Evolutionary conservation across 225 moss, liverwort and hornwort species (phyloP).

Genomic region (Straminergon stramineum): DNA sequence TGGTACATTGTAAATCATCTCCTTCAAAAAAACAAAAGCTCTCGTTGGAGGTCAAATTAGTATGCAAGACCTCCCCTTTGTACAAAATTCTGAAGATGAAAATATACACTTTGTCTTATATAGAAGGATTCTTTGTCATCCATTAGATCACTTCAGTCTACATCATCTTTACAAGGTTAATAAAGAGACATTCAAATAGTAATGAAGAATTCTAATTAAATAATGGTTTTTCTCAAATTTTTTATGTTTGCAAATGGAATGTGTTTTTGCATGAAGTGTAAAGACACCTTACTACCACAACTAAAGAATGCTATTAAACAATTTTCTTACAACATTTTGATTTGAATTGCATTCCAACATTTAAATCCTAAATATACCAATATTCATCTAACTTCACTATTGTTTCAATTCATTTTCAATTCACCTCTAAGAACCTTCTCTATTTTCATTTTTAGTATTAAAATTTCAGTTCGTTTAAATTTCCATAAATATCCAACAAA

Average conservation of each 20-base stretch:
- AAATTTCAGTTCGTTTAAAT: background rate
- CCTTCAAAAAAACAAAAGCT: background rate
- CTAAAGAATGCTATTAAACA: background rate
- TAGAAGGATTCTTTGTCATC: too few relatives aligned
- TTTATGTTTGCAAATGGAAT: background rate
- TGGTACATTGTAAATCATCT: background rate
- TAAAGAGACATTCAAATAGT: background rate
- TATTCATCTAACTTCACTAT: too few relatives aligned
- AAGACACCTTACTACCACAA: background rate
- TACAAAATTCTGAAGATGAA: background rate
- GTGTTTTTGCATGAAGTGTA: background rate
- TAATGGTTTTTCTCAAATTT: background rate
- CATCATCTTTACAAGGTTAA: rapidly evolving
- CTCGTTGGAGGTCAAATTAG: background rate
- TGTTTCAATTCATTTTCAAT: background rate
- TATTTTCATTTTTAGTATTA: background rate
- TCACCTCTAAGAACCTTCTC: background rate
- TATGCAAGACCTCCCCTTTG: rapidly evolving
- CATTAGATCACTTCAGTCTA: rapidly evolving
- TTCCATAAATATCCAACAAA: background rate
- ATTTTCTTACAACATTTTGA: background rate
- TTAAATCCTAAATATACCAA: background rate
- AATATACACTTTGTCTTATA: background rate
- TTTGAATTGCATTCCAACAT: background rate
- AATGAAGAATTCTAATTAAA: background rate